Evolutionary conservation across 306 rosid genomes (phyloP).

Genomic region (Lathyrus oleraceus): DNA sequence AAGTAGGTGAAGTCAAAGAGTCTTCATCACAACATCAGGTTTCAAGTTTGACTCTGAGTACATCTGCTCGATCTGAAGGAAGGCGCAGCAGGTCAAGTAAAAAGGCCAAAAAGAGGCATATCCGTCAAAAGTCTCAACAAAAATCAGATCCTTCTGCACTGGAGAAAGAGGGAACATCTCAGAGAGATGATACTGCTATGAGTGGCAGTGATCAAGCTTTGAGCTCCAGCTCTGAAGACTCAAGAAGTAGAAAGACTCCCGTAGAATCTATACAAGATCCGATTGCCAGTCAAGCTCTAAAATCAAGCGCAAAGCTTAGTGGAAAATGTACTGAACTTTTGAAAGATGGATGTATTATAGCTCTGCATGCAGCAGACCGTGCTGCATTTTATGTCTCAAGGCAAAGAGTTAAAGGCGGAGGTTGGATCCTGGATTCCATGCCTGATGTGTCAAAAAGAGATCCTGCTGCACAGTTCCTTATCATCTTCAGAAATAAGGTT

Average conservation of each 20-base stretch:
- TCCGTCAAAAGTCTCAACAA: constrained; percentile 72
- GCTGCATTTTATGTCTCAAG: constrained; percentile 77
- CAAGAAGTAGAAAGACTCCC: constrained; percentile 80
- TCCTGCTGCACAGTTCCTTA: constrained; percentile 93
- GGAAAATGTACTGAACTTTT: constrained; percentile 75
- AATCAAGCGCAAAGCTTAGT: constrained; percentile 57
- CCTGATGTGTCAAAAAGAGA: constrained; percentile 89
- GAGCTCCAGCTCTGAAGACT: constrained; percentile 82
- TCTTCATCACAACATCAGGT: constrained; percentile 62
- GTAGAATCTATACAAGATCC: constrained; percentile 72
- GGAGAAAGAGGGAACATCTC: constrained; percentile 77
- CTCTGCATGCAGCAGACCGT: constrained; percentile 73
- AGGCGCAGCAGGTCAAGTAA: constrained; percentile 90
- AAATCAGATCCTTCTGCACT: constrained; percentile 56
- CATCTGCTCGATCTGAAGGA: constrained; percentile 67
- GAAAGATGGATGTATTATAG: constrained; percentile 84
- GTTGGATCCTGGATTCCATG: constrained; percentile 86
- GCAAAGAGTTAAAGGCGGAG: constrained; percentile 93
- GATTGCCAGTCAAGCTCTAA: constrained; percentile 51
- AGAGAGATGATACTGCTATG: constrained; percentile 81
- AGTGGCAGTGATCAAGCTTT: constrained; percentile 93
- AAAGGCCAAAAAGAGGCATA: constrained; percentile 92
- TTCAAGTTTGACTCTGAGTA: constrained; percentile 71
- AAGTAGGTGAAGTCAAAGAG: constrained; percentile 56
- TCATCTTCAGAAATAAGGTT: constrained; percentile 87